Base-by-base conservation (phyloP, 176 grass and related monocot species). In the Oryza officinalis region DNA sequence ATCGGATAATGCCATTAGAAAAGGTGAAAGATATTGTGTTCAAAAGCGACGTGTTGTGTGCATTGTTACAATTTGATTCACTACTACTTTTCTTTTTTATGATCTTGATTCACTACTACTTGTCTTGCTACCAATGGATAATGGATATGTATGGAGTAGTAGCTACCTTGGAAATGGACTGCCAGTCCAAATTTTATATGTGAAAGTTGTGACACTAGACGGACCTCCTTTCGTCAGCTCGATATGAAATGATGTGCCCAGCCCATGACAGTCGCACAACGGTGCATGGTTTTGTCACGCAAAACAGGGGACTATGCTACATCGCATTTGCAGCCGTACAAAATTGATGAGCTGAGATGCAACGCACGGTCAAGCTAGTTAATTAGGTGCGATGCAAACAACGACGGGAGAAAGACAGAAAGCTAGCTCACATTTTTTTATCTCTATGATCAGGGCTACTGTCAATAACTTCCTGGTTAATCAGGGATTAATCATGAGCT, bases 191-290 rank as follows among this genome's bases (percentile, higher is more conserved):
- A 25, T 45, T 44, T 54, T n/a, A 2, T 49, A 47, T 71, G 30
- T 44, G 72, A 63, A 76, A 54, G 6, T 54, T 28, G 49, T 47
- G 49, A 14, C 40, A 50, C 5, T 5, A 54, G 15, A 54, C 49
- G 15, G 67, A 79, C 63, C 67, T 44, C 8, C 49, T 70, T 69
- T 5, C 40, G 78, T 76, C 71, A 76, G 63, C 63, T 49, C 12
- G 13, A 20, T 22, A 72, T 18, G 47, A 50, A 18, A 50, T 52
- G 27, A 71, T 6, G 52, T 6, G 40, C 43, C 25, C 45, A 45
- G 37, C 15, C 6, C 37, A 41, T 27, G 33, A 17, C n/a, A 38
- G 22, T 43, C 68, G 2, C 45, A 47, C 11, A 40, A 46, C 49
- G 49, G 49, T 54, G 17, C 49, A 54, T 54, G 49, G 49, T 54